A percentile compares a stretch with the other conserved stretches of the same genome.
phyloP scores from a whole-genome alignment of 2,329 filamentous ascomycete genomes.

The Zasmidium cellare region DNA sequence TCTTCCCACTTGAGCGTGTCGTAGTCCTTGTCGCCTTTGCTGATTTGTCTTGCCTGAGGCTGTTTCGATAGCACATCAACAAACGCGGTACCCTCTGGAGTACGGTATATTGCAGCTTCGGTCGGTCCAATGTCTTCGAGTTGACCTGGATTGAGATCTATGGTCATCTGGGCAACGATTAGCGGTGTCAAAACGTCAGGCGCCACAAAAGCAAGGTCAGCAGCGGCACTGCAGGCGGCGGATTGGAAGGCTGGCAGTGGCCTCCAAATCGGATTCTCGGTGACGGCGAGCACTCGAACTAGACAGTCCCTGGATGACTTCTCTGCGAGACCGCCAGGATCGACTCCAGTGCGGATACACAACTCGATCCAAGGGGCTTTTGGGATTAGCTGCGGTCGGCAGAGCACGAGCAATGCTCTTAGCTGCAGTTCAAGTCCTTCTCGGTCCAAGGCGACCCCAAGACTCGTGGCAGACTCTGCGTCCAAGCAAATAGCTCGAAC shows the following conservation, averaged over 20 bases:
- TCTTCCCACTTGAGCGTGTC: constrained; percentile 97
- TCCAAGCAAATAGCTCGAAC: constrained; percentile 64
- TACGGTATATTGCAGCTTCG: constrained; percentile 90
- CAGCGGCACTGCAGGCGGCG: constrained; percentile 81
- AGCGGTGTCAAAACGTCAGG: constrained; percentile 76
- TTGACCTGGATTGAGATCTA: constrained; percentile 70
- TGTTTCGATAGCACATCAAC: constrained; percentile 90
- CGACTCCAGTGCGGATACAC: constrained; percentile 75
- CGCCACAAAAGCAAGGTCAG: constrained; percentile 90
- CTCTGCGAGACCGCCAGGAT: constrained; percentile 76
- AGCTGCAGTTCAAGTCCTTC: constrained; percentile 67
- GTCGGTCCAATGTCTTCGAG: constrained; percentile 75
- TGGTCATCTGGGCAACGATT: constrained; percentile 70
- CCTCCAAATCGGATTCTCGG: constrained; percentile 35
- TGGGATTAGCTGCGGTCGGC: constrained; percentile 74
- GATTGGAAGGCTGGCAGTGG: constrained; percentile 54
- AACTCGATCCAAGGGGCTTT: constrained; percentile 84
- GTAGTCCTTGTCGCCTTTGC: constrained; percentile 93
- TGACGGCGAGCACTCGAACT: constrained; percentile 61
- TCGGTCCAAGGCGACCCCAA: constrained; percentile 46
- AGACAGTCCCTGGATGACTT: constrained; percentile 66
- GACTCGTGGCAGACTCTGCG: constrained; percentile 50
- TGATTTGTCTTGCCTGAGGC: constrained; percentile 64
- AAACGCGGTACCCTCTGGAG: constrained; percentile 83
- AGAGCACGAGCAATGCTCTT: constrained; percentile 73